Percentiles rank a stretch among this genome's conserved stretches.
These are phyloP conservation scores for Trichoderma gamsii DNA, from an alignment of 495 filamentous ascomycete genomes.

Conservation along the genomic window DNA sequence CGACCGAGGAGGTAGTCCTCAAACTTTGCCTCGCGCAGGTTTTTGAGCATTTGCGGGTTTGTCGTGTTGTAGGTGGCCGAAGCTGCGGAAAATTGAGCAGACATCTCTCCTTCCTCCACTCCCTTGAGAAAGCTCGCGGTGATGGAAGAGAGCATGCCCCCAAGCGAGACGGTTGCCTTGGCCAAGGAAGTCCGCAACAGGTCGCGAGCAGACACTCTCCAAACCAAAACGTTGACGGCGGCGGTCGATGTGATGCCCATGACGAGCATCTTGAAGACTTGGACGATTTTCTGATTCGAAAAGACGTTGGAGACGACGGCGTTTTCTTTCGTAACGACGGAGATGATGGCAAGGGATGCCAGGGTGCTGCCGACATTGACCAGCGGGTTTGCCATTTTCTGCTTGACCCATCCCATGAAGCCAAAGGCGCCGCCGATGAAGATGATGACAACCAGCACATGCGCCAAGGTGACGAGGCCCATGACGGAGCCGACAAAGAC, in stretches of 20 bases:
- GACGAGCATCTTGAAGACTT: conserved; percentile 88
- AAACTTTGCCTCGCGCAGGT: conserved; percentile 79
- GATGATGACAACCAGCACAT: conserved; percentile 73
- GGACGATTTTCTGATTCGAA: conserved; percentile 73
- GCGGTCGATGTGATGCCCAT: conserved; percentile 78
- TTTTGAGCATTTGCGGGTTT: conserved; percentile 68
- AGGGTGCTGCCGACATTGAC: conserved; percentile 89
- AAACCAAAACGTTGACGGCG: conserved; percentile 66
- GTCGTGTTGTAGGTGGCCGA: conserved; percentile 59
- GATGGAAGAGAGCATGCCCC: conserved; percentile 74
- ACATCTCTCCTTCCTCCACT: conserved; percentile 67
- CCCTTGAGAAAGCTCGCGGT: conserved; percentile 81
- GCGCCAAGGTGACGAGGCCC: conserved; percentile 64
- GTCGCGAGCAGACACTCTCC: conserved; percentile 72
- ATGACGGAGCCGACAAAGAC: conserved; percentile 63
- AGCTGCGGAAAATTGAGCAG: conserved; percentile 55
- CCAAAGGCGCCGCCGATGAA: conserved; percentile 88
- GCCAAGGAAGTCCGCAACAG: conserved; percentile 71
- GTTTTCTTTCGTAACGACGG: conserved; percentile 86
- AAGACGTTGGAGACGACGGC: conserved; percentile 74
- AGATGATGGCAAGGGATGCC: conserved; percentile 83
- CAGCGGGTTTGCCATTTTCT: conserved; percentile 73
- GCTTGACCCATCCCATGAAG: conserved; percentile 90
- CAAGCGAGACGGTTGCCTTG: conserved; percentile 67
- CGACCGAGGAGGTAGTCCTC: conserved; percentile 83